phyloP scores from a whole-genome alignment of 2,329 filamentous ascomycete species.

The Lithohypha guttulata region DNA sequence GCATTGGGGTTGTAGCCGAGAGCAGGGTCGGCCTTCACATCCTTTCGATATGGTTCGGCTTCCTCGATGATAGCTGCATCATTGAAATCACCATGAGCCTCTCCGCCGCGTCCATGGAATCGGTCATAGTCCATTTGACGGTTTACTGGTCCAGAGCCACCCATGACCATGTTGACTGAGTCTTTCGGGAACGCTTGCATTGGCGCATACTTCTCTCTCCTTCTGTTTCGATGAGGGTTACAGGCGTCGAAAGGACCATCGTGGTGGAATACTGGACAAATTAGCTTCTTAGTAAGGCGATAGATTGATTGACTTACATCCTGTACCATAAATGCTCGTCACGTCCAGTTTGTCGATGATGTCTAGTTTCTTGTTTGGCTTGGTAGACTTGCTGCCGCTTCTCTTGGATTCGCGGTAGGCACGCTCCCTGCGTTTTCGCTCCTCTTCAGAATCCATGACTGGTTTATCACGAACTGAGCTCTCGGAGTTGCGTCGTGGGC shows the following conservation, averaged over 20 bases:
- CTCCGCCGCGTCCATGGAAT: slow-evolving; percentile 77
- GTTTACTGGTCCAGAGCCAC: slow-evolving; percentile 77
- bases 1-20: slow-evolving; percentile 55
- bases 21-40: slow-evolving; percentile 23
- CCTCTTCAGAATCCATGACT: slow-evolving; percentile 38
- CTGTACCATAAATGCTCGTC: slow-evolving; percentile 87
- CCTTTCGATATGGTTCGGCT: slow-evolving; percentile 26
- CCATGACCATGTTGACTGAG: slow-evolving; percentile 83
- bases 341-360: slow-evolving; percentile 95
- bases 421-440: slow-evolving; percentile 40
- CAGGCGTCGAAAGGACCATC: slow-evolving; percentile 95
- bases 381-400: slow-evolving; percentile 31
- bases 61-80: slow-evolving; percentile 31
- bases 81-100: slow-evolving; percentile 75
- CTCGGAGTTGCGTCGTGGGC: slow-evolving; percentile 51
- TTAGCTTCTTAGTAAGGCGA: slow-evolving; percentile 1
- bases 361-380: slow-evolving; percentile 48
- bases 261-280: slow-evolving; percentile 73
- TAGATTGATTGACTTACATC: slow-evolving; percentile 49
- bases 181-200: slow-evolving; percentile 95
- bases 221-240: slow-evolving; percentile 85
- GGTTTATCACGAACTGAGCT: slow-evolving; percentile 48
- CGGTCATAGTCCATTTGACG: slow-evolving; percentile 69
- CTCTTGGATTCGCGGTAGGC: slow-evolving; percentile 35
- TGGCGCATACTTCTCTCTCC: slow-evolving; percentile 69